Evolutionary conservation across 495 filamentous ascomycete species (phyloP).

Genomic region (Lasiosphaeris hirsuta): DNA sequence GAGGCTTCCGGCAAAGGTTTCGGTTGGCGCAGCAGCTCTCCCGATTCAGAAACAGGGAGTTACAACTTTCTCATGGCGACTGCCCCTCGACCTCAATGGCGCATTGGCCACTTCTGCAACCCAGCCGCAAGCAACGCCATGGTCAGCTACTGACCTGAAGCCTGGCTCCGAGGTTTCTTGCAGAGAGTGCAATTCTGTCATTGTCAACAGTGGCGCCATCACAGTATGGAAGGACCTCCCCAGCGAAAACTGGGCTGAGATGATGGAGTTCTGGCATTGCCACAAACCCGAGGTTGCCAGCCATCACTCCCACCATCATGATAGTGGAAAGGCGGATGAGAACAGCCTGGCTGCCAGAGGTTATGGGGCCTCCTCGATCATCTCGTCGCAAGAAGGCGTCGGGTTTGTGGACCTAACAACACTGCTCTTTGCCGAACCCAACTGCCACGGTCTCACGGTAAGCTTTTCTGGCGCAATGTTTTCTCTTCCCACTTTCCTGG

Average conservation of each 20-base stretch:
- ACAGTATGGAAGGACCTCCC: constrained; percentile 89
- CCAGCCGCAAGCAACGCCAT: constrained; percentile 49
- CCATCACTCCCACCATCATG: constrained; percentile 26
- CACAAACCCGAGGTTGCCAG: constrained; percentile 69
- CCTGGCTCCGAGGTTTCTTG: constrained; percentile 58
- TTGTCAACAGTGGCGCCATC: constrained; percentile 45
- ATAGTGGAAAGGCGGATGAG: constrained; percentile 32
- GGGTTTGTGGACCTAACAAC: constrained; percentile 80
- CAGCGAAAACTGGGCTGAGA: constrained; percentile 96
- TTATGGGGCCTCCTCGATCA: constrained; percentile 69
- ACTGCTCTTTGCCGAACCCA: constrained; percentile 61
- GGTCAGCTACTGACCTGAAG: constrained; percentile 66
- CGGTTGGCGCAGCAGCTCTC: constrained; percentile 35
- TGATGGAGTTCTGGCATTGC: constrained; percentile 99
- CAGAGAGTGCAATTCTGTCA: constrained; percentile 49
- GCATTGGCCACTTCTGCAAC: constrained; percentile 22
- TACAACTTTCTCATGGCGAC: constrained; percentile 63
- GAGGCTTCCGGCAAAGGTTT: constrained; percentile 62
- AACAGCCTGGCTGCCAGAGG: constrained; percentile 57
- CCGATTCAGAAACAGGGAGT: constrained; percentile 30
- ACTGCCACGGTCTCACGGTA: constrained; percentile 67
- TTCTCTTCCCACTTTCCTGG: constrained; percentile 15
- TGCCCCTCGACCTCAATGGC: constrained; percentile 47
- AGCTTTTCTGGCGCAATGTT: constrained; percentile 26
- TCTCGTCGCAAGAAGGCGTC: constrained; percentile 58